Evolutionary conservation across 768 basidiomycete genomes (phyloP).

Genomic region (Phylloporus scabripes): DNA sequence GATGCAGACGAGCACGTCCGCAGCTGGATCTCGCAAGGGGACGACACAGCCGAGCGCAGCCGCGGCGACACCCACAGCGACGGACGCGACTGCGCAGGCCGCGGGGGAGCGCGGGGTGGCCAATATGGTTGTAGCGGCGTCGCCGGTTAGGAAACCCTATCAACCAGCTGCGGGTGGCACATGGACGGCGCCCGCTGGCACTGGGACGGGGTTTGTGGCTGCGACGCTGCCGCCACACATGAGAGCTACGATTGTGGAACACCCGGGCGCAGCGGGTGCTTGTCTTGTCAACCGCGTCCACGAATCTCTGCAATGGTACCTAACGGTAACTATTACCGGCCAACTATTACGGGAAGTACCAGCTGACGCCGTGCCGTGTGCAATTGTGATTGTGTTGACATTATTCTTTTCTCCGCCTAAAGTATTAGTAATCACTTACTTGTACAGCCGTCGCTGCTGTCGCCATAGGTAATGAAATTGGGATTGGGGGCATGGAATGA

Average conservation of each 20-base stretch:
- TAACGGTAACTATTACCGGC: constrained; percentile 30
- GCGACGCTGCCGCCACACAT: constrained; percentile 42
- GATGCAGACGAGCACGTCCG: constrained; percentile 16
- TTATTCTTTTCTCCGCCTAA: constrained; percentile 9
- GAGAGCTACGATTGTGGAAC: constrained; percentile 24
- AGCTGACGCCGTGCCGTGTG: constrained; percentile 29
- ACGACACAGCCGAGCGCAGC: constrained; percentile 39
- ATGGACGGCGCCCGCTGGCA: constrained; percentile 25
- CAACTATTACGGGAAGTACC: constrained; percentile 31
- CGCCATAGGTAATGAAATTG: constrained; percentile 17
- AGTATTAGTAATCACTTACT: constrained; percentile 15
- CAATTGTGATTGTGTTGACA: constrained; percentile 19
- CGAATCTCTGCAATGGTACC: too few species aligned
- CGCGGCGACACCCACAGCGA: constrained; percentile 16
- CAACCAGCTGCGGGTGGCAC: constrained; percentile 22
- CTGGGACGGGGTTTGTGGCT: constrained; percentile 23
- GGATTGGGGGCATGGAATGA: background rate
- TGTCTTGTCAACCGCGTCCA: too few species aligned
- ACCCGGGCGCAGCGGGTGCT: constrained; percentile 15
- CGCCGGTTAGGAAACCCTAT: constrained; percentile 27
- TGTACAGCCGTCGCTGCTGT: constrained; percentile 9
- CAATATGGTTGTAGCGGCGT: constrained; percentile 42
- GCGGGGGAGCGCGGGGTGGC: constrained; percentile 47
- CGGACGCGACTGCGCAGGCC: constrained; percentile 22
- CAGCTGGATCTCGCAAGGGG: constrained; percentile 34